Base-by-base conservation (phyloP, 2,329 filamentous ascomycete species). In the Decorospora gaudefroyi region DNA sequence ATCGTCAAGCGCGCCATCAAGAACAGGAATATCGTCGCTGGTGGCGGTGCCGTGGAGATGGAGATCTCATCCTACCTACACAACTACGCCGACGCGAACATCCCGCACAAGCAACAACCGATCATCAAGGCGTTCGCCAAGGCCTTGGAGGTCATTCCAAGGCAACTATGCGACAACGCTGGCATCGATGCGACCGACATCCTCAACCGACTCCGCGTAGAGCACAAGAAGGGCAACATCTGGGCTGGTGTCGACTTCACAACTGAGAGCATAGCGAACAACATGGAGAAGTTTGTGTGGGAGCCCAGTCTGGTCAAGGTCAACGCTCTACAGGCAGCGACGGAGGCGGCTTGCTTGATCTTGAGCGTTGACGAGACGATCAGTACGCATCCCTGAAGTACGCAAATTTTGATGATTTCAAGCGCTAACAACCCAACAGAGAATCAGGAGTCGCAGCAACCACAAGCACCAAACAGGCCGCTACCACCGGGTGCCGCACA, bases 161-260 rank as follows among this genome's bases (percentile, higher is more conserved):
- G 93, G 64, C 93, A 97, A 76, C 80, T 99, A 49, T 99, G 93
- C 77, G 93, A 99, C 77, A 99, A 99, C 67, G 93, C 93, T 42
- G 93, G 93, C 53, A 97, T 99, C 69, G 93, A 99, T 68, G 91
- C 93, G 17, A 99, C 93, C 37, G 93, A 99, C 67, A 96, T 99
- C 58, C 84, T 99, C 53, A 99, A 97, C 79, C 86, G 90, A 67
- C 80, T 99, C 57, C 88, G 93, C 42, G 93, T 97, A 47, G 92
- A 96, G 80, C 93, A 99, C 77, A 84, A 90, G 69, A 93, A 92
- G 76, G 90, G 90, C 58, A 88, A 88, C 68, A 84, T 83, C 38
- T 99, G 93, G 93, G 90, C 91, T 4, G 93, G 93, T 69, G 92
- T 99, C 18, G 93, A 99, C 76, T 97, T 99, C 68, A 78, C 85